These are phyloP conservation scores for Ammopiptanthus mongolicus DNA, from an alignment of 306 rosid genomes.

Conservation along the genomic window DNA sequence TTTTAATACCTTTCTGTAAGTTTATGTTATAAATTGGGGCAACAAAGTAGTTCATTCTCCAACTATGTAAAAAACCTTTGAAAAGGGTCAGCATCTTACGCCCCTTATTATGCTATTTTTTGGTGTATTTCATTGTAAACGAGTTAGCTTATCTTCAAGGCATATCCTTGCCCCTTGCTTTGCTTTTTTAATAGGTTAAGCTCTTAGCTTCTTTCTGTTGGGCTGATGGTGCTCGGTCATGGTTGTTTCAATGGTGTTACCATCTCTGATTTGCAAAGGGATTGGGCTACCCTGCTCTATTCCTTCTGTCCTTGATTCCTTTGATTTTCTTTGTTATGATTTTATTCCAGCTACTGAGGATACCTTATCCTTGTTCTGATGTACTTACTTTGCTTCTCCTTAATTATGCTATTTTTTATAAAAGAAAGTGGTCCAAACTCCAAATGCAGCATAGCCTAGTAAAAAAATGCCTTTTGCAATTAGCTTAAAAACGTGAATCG, in stretches of 20 bases:
- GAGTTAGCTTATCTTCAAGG: background rate
- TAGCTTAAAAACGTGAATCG: background rate
- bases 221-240: background rate
- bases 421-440: background rate
- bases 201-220: conserved; percentile 13
- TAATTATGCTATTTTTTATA: background rate
- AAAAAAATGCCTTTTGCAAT: background rate
- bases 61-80: background rate
- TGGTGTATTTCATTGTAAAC: background rate
- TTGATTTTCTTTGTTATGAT: conserved; percentile 3
- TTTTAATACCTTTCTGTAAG: background rate
- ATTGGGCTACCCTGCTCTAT: background rate
- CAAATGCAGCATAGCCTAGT: background rate
- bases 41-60: conserved; percentile 2
- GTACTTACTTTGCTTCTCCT: background rate
- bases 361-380: background rate
- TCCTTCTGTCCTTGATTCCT: background rate
- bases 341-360: background rate
- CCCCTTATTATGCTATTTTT: conserved; percentile 11
- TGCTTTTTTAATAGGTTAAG: background rate
- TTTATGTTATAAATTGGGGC: background rate
- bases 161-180: background rate
- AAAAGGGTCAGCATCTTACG: background rate
- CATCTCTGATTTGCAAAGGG: background rate
- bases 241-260: background rate